These are phyloP conservation scores for Trapa incisa DNA, from an alignment of 345 rosid species.

Conservation along the genomic window DNA sequence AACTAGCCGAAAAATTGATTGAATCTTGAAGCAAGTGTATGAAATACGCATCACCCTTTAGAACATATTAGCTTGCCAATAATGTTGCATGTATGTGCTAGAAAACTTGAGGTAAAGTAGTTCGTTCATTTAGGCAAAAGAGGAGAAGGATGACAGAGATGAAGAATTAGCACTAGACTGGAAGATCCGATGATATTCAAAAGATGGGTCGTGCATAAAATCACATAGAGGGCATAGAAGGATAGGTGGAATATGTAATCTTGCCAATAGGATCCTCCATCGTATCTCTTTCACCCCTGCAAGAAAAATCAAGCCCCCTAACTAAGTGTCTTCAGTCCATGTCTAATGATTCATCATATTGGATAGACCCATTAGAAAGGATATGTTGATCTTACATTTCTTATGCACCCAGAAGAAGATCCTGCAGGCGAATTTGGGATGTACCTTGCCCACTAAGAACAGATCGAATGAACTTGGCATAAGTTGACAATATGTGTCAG, in stretches of 20 bases:
- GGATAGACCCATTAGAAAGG: not conserved
- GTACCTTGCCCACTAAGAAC: slow-evolving; percentile 79
- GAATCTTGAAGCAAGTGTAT: no score
- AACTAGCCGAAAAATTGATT: no score
- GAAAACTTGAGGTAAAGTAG: not conserved
- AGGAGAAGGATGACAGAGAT: not conserved
- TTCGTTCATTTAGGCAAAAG: not conserved
- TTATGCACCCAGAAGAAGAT: slow-evolving; percentile 43
- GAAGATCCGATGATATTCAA: no score
- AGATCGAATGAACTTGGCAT: not conserved
- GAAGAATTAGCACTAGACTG: no score
- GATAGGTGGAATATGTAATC: not conserved
- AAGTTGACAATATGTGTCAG: not conserved
- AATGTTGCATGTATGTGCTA: not conserved
- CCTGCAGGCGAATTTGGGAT: slow-evolving; percentile 58
- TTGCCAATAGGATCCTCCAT: not conserved
- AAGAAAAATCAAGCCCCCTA: not conserved
- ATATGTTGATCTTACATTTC: slow-evolving; percentile 24
- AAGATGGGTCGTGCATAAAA: not conserved
- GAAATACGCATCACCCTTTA: no score
- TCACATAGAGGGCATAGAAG: not conserved
- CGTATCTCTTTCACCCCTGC: not conserved
- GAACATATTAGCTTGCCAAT: no score
- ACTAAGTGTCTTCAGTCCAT: no score
- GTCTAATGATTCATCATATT: no score